Base-by-base conservation (phyloP, 345 rosid species). In the Aquilaria malaccensis region DNA sequence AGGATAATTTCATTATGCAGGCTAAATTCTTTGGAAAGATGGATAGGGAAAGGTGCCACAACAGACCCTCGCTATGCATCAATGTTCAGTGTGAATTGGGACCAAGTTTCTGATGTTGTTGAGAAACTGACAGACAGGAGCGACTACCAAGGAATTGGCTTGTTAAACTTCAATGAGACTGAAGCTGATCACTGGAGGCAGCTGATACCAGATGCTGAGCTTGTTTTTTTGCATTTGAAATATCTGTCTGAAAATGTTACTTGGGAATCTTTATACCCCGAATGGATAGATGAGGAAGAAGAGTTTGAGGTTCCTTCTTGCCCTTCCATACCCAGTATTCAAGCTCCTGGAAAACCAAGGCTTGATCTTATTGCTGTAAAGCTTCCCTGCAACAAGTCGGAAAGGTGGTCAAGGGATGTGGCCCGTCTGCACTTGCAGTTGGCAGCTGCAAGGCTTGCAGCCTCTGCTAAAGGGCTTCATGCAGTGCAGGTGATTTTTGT, bases 281-380 rank as follows among this genome's bases (percentile, higher is more conserved):
- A 91, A 66, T 86, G 98, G 98, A 91, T 88, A 60, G 98, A 91
- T 30, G 96, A 91, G 78, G 98, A 85, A 56, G 96, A 88, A 76
- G 88, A 83, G 11, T 88, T 76, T 47, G 83, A 86, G 77, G 88
- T 91, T 66, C 96, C 96, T 7, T 73, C 76, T 69, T 88, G 95
- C 69, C 96, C 95, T 73, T 72, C 74, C 60, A 65, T 88, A 33
- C 98, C 98, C 29, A 77, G 60, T 68, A 65, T 91, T 74, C 83
- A 79, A 71, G 56, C 70, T 74, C 83, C 91, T 56, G 86, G 84
- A 46, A 91, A 84, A 67, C 90, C 96, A 54, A 81, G 95, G 60
- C 59, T 86, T 22, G 92, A 88, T 75, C 75, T 91, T 56, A 70
- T 88, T 14, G 77, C 83, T 9, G 84, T 83, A 66, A 91, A 91